Evolutionary conservation across 768 basidiomycete species (phyloP).

Genomic region (Pleurotus sapidus): DNA sequence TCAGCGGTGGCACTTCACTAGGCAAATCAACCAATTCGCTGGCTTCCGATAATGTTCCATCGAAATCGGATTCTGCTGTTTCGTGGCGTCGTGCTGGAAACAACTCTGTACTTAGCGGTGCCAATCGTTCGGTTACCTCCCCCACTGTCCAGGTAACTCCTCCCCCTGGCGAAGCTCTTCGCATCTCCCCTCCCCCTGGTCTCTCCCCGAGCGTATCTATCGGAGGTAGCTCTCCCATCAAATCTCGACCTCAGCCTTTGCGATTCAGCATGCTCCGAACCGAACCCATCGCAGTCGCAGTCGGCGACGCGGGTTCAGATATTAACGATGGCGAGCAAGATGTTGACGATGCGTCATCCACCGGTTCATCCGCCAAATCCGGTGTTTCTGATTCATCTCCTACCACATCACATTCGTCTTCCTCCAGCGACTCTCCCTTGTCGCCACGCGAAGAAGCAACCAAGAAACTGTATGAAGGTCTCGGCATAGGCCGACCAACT

Average conservation of each 20-base stretch:
- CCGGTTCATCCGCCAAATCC: conserved; percentile 56
- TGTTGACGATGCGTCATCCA: conserved; percentile 57
- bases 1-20: conserved; percentile 72
- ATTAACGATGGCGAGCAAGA: conserved; percentile 19
- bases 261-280: conserved; percentile 55
- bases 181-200: conserved; percentile 13
- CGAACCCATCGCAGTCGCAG: conserved; percentile 44
- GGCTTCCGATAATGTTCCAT: conserved; percentile 38
- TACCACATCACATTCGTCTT: conserved; percentile 70
- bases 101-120: conserved; percentile 66
- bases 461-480: conserved; percentile 86
- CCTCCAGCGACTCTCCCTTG: conserved; percentile 59
- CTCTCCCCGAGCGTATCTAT: conserved; percentile 12
- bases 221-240: conserved; percentile 19
- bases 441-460: conserved; percentile 85
- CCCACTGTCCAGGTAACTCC: conserved; percentile 74
- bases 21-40: conserved; percentile 40
- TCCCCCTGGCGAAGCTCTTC: conserved; percentile 49
- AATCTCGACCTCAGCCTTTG: conserved; percentile 65
- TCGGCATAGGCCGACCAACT: conserved; percentile 76
- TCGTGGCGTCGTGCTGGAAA: conserved; percentile 82
- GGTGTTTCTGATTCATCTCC: conserved; percentile 59
- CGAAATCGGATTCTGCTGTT: conserved; percentile 76
- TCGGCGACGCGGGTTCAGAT: conserved; percentile 49
- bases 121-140: conserved; percentile 55